Base-by-base conservation (phyloP, 163 green algal genomes). In the Scenedesmus sp. region DNA sequence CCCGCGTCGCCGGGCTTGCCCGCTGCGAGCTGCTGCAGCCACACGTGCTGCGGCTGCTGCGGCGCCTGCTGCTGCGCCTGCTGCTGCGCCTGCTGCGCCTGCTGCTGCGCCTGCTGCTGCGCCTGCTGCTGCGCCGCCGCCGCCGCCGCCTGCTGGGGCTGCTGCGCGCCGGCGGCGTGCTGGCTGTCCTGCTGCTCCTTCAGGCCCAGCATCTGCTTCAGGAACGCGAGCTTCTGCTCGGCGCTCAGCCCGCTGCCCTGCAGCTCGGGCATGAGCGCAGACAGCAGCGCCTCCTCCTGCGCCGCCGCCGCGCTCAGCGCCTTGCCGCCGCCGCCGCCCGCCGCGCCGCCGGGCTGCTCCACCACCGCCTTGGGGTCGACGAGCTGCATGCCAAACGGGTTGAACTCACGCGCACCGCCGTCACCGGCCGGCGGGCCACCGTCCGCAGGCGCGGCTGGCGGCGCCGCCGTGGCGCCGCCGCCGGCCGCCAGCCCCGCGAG, bases 141-240 rank as follows among this genome's bases (percentile, higher is more conserved):
- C 44, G 58, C 36, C 60, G 18, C 33, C 60, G 47, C 33, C 33
- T 64, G 56, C 60, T 47, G 60, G 33, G 47, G 5, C 33, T 67
- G 11, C 2, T 31, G 4, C n/a, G n/a, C n/a, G n/a, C n/a, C n/a
- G n/a, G n/a, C n/a, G n/a, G n/a, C n/a, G n/a, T n/a, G n/a, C n/a
- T n/a, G n/a, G n/a, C n/a, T n/a, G n/a, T n/a, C n/a, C 39, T 77
- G 69, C 69, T 77, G 36, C 36, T 76, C 29, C 51, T 65, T 76
- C 45, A 67, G 34, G 24, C 69, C 69, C 51, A 77, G 54, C 69
- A 77, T 77, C 39, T 58, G 69, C 69, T 77, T 77, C 24, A 77
- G 34, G 5, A 58, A 34, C 17, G 33, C 4, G n/a, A 77, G 69
- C 54, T 77, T 34, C 69, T 77, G 54, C 4, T 77, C 69, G 24